phyloP scores from a whole-genome alignment of 2,329 filamentous ascomycete genomes.

The Aquanectria penicillioides region DNA sequence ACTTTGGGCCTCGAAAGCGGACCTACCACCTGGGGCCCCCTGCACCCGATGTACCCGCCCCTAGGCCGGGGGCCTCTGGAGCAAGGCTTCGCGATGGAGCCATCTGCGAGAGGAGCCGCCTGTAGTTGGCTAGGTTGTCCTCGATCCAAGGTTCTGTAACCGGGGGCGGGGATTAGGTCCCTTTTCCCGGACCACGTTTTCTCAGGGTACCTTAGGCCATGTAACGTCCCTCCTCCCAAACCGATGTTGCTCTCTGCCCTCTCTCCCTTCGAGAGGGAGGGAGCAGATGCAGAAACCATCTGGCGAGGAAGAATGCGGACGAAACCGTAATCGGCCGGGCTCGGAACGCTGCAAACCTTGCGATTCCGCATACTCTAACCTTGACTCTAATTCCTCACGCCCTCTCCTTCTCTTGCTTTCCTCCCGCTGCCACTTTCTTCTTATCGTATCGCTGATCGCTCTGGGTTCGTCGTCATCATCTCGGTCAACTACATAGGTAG shows the following conservation, averaged over 20 bases:
- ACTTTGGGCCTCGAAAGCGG: no score
- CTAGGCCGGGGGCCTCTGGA: not conserved
- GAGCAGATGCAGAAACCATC: not conserved
- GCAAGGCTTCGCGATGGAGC: not conserved
- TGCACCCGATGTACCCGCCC: constrained; percentile 17
- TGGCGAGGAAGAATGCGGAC: not conserved
- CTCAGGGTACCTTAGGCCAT: not conserved
- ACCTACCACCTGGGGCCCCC: not conserved
- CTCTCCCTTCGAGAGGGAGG: not conserved
- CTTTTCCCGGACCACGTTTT: constrained; percentile 24
- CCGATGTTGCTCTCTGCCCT: no score
- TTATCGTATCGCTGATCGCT: constrained; percentile 8
- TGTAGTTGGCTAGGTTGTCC: constrained; percentile 3
- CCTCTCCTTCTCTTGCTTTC: no score
- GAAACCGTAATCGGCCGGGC: not conserved
- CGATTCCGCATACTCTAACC: not conserved
- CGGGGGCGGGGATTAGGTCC: constrained; percentile 17
- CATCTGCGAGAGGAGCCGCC: not conserved
- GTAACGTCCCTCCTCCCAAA: no score
- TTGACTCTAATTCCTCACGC: no score
- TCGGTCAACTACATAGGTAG: not conserved
- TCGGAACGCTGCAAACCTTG: not conserved
- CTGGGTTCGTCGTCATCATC: constrained; percentile 6
- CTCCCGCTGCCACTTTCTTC: no score
- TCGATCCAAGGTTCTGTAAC: constrained; percentile 16